Evolutionary conservation across 352 stramenopile genomes (phyloP), one percentile per base, ranked within the genome.

Genomic region (Chrysophaeum taylorii): DNA sequence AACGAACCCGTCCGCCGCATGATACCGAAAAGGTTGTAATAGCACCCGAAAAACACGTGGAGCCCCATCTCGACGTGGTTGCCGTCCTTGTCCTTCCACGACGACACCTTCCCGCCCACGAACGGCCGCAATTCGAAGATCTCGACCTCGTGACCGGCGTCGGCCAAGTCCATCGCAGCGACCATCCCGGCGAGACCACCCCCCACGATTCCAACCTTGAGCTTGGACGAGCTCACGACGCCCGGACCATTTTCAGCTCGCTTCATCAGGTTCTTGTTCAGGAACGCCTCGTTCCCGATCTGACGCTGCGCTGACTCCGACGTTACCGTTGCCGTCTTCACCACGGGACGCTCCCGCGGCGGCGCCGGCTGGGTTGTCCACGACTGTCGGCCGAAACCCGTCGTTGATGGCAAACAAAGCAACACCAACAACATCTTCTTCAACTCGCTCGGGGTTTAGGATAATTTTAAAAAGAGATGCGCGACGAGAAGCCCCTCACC

Each of bases 51-150:
- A 73, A 92, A 92, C 31, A 92, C 86, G 64, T 92, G 86, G 31
- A 92, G 76, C 31, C 86, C 86, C 86, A 91, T 91, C 79, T 92
- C 86, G 73, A 92, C 91, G 74, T 92, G 86, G 79, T 92, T 92
- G 37, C 84, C 85, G 23, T 92, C 84, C 75, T 90, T 89, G 68
- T 92, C 86, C 67, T 85, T 76, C 86, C 86, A 92, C 15, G 77
- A 86, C 42, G 72, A 81, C 16, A 92, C 86, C 62, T 92, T 92
- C 0, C 86, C 86, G 41, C 86, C 86, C 1, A 89, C 83, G 73
- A 84, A 92, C 0, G 79, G 82, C 25, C 86, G 76, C 1, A 86
- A 50, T 73, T 92, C 86, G 77, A 91, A 92, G 61, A 92, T 86
- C 76, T 90, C 82, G 14, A 92, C 82, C 35, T 90, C 67, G 73